Evolutionary conservation across 257 asterid genomes (phyloP).

Genomic region (Scutellaria galericulata): DNA sequence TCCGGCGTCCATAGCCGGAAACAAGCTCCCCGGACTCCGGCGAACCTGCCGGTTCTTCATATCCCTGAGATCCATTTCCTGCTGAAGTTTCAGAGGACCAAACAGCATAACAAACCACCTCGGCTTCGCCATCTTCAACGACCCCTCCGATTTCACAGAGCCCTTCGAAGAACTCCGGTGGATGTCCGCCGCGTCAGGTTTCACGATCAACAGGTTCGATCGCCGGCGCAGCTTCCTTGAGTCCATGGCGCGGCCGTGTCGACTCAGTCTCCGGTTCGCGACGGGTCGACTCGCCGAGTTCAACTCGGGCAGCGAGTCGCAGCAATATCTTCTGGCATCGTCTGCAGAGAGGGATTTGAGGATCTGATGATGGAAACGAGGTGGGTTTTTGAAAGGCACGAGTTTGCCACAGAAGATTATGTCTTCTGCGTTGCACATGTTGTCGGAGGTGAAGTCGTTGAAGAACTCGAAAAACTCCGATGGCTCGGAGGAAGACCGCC

Average conservation of each 20-base stretch:
- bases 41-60: conserved; percentile 64
- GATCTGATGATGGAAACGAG: conserved; percentile 18
- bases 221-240: conserved; percentile 25
- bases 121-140: conserved; percentile 25
- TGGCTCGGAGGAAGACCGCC: conserved; percentile 56
- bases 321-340: conserved; percentile 29
- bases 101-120: conserved; percentile 60
- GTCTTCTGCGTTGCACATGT: conserved; percentile 71
- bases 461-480: conserved; percentile 72
- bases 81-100: conserved; percentile 56
- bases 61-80: conserved; percentile 62
- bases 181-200: conserved; percentile 14
- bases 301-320: conserved; percentile 22
- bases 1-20: conserved; percentile 27
- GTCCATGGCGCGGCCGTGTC: conserved; percentile 46
- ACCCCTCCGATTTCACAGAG: conserved; percentile 35
- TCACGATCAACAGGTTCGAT: not conserved
- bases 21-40: conserved; percentile 48
- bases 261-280: not conserved
- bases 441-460: conserved; percentile 34
- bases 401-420: conserved; percentile 65
- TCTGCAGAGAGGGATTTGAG: conserved; percentile 45
- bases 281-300: not conserved
- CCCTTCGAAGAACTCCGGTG: conserved; percentile 42
- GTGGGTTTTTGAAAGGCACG: conserved; percentile 42